Percentiles rank a stretch among this genome's conserved stretches.
Conservation (phyloP, 495 filamentous ascomycete genomes). For the Sabuloglossum arenarium region DNA sequence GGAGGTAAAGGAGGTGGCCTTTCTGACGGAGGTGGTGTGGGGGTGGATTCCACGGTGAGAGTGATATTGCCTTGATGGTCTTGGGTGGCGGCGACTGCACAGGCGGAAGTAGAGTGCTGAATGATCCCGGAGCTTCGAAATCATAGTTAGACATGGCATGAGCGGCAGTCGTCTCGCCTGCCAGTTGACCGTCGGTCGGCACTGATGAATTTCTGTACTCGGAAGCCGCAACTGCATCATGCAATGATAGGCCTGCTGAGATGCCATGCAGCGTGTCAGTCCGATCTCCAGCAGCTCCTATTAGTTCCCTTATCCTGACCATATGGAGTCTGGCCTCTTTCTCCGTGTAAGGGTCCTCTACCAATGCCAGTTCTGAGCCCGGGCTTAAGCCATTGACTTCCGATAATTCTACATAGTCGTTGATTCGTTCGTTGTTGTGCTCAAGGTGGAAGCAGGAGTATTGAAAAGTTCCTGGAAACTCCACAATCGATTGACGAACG, state of each 20-base stretch:
- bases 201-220: conserved; percentile 10
- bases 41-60: conserved; percentile 92
- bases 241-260: conserved; percentile 66
- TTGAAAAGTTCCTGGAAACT: conserved; percentile 79
- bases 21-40: conserved; percentile 76
- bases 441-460: conserved; percentile 99
- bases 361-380: conserved; percentile 54
- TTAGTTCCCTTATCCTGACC: conserved; percentile 71
- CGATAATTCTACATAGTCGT: conserved; percentile 85
- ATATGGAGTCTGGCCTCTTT: conserved; percentile 94
- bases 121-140: conserved; percentile 41
- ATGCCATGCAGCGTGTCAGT: conserved; percentile 78
- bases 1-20: conserved; percentile 84
- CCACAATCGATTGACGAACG: conserved; percentile 88
- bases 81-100: conserved; percentile 45
- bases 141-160: conserved; percentile 48
- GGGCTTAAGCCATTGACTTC: conserved; percentile 63
- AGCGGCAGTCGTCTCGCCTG: conserved; percentile 19
- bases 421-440: conserved; percentile 62
- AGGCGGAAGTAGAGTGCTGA: conserved; percentile 50
- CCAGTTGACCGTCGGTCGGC: conserved; percentile 12
- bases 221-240: conserved; percentile 45
- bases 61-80: conserved; percentile 67
- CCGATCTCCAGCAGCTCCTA: conserved; percentile 76
- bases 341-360: conserved; percentile 95